Evolutionary conservation across 345 rosid genomes (phyloP), one percentile per base, ranked within the genome.

Genomic region (Linum usitatissimum): DNA sequence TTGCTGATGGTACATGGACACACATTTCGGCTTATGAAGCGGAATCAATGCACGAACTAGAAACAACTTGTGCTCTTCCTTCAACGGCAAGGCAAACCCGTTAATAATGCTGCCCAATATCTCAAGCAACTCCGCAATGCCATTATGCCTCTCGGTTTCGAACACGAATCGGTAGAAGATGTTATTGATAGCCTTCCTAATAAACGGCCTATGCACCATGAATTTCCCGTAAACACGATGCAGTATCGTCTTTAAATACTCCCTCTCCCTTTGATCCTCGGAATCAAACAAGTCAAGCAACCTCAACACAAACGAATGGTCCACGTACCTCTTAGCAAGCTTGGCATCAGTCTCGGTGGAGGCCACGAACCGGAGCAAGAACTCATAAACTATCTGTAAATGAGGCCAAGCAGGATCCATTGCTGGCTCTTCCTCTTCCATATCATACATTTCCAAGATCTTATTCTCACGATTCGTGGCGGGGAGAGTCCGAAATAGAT

Each of bases 211-310:
- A 28, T 55, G 59, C 23, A 55, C 59, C 59, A 55, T 55, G 30
- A 55, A 55, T 14, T 55, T 55, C 30, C 59, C 59, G 18, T 55
- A 55, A 5, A 55, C 18, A 18, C 59, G 23, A 28, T 55, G 59
- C 59, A 55, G 19, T 3, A 55, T 19, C 30, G 59, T 55, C 59
- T 55, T 55, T 30, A 55, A 19, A 55, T 55, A 55, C 59, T 55
- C 59, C 30, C 59, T 55, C 59, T 55, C 59, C 28, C 59, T 55
- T 9, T 18, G 59, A 55, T 55, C 59, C 59, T 55, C 59, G 18
- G 59, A 55, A 19, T 55, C 59, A 55, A 55, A 55, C 59, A 55
- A 55, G 59, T 55, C 59, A 0, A 55, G 30, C 59, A 55, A 55
- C 28, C 30, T 55, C 59, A 55, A 18, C 21, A 55, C 59, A 19